A percentile compares a stretch with the other conserved stretches of the same genome.
These are phyloP conservation scores for Durusdinium trenchii DNA, from an alignment of 73 alveolate species.

Conservation along the genomic window DNA sequence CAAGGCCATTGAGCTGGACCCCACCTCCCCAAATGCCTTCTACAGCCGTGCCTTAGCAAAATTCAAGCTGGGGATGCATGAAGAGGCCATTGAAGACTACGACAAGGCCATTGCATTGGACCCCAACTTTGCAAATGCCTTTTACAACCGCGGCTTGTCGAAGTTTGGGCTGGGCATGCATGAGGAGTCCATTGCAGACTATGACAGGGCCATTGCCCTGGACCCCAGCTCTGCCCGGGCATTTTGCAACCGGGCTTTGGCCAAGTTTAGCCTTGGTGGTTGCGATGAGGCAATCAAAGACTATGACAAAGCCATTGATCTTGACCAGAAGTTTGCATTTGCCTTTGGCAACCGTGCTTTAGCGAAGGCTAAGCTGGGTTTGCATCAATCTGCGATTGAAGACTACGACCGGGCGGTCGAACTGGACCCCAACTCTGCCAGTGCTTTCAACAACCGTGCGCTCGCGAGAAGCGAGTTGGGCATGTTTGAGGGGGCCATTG, in stretches of 20 bases:
- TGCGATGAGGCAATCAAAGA: background rate
- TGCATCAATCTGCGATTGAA: background rate
- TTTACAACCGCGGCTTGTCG: background rate
- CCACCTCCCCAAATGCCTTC: background rate
- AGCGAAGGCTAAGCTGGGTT: too few species aligned
- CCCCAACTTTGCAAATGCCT: conserved; percentile 18
- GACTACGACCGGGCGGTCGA: conserved; percentile 25
- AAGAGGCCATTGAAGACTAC: too few species aligned
- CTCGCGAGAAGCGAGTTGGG: too few species aligned
- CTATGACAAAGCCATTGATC: background rate
- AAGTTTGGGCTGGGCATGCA: background rate
- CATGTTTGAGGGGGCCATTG: too few species aligned
- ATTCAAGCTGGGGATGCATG: background rate
- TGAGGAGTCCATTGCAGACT: background rate
- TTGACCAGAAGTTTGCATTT: conserved; percentile 24
- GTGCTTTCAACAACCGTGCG: too few species aligned
- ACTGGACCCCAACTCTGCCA: too few species aligned
- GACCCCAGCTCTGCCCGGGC: background rate
- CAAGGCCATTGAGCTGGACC: conserved; percentile 43
- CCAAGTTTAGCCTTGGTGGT: background rate
- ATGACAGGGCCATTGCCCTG: background rate
- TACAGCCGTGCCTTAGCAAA: background rate
- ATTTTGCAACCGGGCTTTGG: background rate
- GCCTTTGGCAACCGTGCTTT: conserved; percentile 15
- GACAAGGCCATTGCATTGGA: conserved; percentile 11